These are phyloP conservation scores for Penicillium desertorum DNA, from an alignment of 495 filamentous ascomycete species.

Conservation along the genomic window DNA sequence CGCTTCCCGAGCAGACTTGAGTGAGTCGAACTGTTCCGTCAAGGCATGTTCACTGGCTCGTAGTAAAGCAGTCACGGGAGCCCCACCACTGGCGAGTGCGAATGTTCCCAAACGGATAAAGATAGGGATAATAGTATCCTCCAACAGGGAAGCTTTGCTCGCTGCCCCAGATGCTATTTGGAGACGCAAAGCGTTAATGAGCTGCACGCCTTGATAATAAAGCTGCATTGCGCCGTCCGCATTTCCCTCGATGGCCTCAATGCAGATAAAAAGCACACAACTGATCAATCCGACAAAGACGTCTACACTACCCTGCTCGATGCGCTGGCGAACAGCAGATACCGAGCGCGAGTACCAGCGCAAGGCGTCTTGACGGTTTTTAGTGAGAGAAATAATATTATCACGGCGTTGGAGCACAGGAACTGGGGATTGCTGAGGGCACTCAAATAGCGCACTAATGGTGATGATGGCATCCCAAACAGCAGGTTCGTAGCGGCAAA, in stretches of 20 bases:
- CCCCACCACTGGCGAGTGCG: constrained; percentile 12
- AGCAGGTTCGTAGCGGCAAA: constrained; percentile 55
- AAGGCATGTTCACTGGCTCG: constrained; percentile 2
- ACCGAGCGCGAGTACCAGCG: constrained; percentile 49
- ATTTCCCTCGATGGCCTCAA: constrained; percentile 52
- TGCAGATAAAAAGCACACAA: constrained; percentile 58
- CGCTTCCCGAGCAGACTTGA: constrained; percentile 36
- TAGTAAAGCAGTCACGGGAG: constrained; percentile 17
- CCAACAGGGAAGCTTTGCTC: constrained; percentile 23
- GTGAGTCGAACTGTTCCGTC: constrained; percentile 22
- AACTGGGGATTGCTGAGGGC: constrained; percentile 23
- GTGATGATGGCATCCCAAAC: constrained; percentile 58
- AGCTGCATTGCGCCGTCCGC: constrained; percentile 33
- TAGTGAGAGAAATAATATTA: constrained; percentile 32
- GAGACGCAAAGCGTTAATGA: constrained; percentile 31
- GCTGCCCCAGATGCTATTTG: constrained; percentile 22
- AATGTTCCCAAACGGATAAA: constrained; percentile 37
- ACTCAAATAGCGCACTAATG: constrained; percentile 55
- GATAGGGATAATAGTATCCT: constrained; percentile 40
- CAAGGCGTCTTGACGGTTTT: constrained; percentile 44
- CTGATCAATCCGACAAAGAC: constrained; percentile 47
- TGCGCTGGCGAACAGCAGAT: constrained; percentile 48
- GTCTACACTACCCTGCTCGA: constrained; percentile 36
- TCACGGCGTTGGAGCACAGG: constrained; percentile 9
- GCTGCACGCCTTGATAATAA: constrained; percentile 37